Evolutionary conservation across 202 grass and related monocot species (phyloP).

Genomic region (Musa balbisiana): DNA sequence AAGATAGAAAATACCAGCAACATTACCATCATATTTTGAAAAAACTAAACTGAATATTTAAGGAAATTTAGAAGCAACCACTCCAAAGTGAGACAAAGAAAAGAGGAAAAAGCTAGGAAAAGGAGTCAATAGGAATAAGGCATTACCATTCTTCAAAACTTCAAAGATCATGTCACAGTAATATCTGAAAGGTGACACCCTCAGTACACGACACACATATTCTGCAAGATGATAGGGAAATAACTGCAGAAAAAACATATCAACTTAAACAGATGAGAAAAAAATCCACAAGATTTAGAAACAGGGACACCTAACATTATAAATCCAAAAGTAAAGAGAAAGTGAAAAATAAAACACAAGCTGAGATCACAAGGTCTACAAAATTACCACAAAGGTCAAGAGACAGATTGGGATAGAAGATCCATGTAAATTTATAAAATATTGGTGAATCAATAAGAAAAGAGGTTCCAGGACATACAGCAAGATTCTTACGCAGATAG

Average conservation of each 20-base stretch:
- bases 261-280: constrained; percentile 16
- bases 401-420: no score
- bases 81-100: neutral
- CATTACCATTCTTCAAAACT: constrained; percentile 90
- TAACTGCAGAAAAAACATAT: constrained; percentile 52
- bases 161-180: constrained; percentile 97
- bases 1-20: no score
- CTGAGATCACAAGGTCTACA: no score
- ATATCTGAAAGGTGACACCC: constrained; percentile 90
- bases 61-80: neutral
- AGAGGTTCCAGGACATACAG: constrained; percentile 31
- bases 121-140: constrained; percentile 6
- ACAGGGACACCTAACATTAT: neutral
- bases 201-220: constrained; percentile 82
- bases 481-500: constrained; percentile 72
- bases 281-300: neutral
- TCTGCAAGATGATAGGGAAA: constrained; percentile 95
- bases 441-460: constrained; percentile 10
- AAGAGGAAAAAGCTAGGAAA: neutral
- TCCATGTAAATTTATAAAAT: neutral
- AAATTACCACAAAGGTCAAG: no score
- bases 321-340: constrained; percentile 20
- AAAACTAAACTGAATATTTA: neutral
- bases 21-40: no score
- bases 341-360: neutral